A percentile compares a stretch with the other conserved stretches of the same genome.
phyloP scores from a whole-genome alignment of 1,284 basidiomycete genomes.

The Leccinum olivaceoglutinosum region DNA sequence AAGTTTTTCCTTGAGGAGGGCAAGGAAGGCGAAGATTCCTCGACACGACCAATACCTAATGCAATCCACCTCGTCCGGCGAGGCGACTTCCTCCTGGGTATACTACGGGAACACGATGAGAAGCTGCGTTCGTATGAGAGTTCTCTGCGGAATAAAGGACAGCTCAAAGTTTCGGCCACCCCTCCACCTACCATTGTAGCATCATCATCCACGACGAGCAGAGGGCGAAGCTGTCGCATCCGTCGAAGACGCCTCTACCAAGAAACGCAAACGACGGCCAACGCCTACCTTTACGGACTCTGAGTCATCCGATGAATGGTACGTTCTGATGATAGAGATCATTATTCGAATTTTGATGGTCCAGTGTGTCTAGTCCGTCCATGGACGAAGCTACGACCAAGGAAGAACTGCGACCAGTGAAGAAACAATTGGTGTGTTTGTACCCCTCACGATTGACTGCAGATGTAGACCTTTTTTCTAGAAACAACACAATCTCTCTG shows the following conservation, averaged over 20 bases:
- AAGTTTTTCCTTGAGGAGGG: conserved; percentile 98
- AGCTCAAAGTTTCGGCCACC: conserved; percentile 60
- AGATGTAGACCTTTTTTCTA: conserved; percentile 29
- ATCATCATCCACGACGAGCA: conserved; percentile 55
- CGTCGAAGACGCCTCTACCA: conserved; percentile 60
- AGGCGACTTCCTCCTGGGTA: conserved; percentile 89
- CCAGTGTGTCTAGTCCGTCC: conserved; percentile 56
- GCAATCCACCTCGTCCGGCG: conserved; percentile 96
- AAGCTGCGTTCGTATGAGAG: conserved; percentile 82
- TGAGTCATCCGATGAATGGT: conserved; percentile 85
- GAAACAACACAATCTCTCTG: conserved; percentile 92
- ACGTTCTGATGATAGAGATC: conserved; percentile 26
- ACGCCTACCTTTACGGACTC: conserved; percentile 92
- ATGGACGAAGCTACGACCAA: conserved; percentile 97
- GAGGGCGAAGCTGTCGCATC: conserved; percentile 79
- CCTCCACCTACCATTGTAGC: conserved; percentile 63
- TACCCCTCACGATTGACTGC: background rate
- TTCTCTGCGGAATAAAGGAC: conserved; percentile 60
- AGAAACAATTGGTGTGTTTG: conserved; percentile 82
- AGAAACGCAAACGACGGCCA: conserved; percentile 80
- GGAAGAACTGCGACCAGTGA: conserved; percentile 93
- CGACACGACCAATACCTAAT: conserved; percentile 84
- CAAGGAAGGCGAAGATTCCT: conserved; percentile 81
- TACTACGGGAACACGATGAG: conserved; percentile 90
- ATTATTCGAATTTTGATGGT: conserved; percentile 1